Base-by-base conservation (phyloP, 768 basidiomycete genomes). In the Pleurotus tuoliensis region DNA sequence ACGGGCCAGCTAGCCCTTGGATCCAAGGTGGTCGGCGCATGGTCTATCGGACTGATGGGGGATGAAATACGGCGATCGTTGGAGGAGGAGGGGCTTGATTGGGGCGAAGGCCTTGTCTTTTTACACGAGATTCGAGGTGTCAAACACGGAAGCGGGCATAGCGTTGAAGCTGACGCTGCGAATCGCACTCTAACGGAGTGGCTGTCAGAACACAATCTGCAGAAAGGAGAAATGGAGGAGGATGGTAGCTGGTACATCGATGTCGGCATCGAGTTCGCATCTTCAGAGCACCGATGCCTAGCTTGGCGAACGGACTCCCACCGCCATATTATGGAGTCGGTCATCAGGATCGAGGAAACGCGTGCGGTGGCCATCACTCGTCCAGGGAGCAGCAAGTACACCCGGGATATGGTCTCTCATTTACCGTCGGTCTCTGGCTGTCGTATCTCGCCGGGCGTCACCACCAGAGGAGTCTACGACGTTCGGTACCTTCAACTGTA, bases 231-330 rank as follows among this genome's bases (percentile, higher is more conserved):
- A 1, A 6, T 24, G 9, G 39, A 5, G 34, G 11, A 3, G 15
- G 3, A 3, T 5, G 59, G 52, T 0, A 16, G 30, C 2, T 72
- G 69, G 67, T 74, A 57, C 46, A 44, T 73, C 46, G 71, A 74
- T 37, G 65, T 71, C 0, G 71, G 70, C 6, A 2, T 68, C 0
- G 65, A 73, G 47, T 55, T 72, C 9, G 25, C 24, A 7, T 65
- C 64, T 9, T 12, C 20, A 1, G 16, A 16, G 1, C 46, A 50
- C 2, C n/a, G 63, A 1, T 73, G 68, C 37, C 59, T 74, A 1
- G 62, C 63, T 4, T 73, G 72, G 72, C 47, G 62, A n/a, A 69
- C 71, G 0, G 63, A 67, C 43, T 49, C 64, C 0, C 71, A 74
- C 45, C 38, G 18, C 43, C 55, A 58, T 6, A 22, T 71, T 5